Evolutionary conservation across 164 flowering plant species (phyloP).

Genomic region (Platanus orientalis): DNA sequence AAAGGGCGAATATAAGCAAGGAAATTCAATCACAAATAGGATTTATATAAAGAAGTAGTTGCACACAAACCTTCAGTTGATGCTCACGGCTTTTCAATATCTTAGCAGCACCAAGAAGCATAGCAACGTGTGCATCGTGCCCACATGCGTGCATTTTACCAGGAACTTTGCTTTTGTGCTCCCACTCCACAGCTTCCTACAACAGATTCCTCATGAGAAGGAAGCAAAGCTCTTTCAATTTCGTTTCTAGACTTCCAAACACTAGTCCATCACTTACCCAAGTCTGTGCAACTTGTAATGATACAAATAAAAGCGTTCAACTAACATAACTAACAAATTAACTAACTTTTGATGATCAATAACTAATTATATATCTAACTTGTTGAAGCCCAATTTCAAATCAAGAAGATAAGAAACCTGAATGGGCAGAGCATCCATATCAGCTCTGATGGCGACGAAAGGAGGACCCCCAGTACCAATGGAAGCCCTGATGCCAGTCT

Average conservation of each 20-base stretch:
- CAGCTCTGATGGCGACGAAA: conserved; percentile 79
- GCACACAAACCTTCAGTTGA: conserved; percentile 47
- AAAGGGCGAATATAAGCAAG: no score
- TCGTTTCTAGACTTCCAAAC: no score
- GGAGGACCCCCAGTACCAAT: conserved; percentile 76
- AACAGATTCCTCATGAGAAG: conserved; percentile 2
- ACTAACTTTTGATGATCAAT: no score
- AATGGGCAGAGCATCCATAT: conserved; percentile 94
- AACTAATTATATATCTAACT: no score
- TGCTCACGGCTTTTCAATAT: conserved; percentile 59
- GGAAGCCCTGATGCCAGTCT: conserved; percentile 61
- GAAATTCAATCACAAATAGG: no score
- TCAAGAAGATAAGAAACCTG: conserved; percentile 38
- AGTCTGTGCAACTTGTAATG: no score
- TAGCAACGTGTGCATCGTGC: conserved; percentile 90
- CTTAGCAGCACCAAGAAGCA: conserved; percentile 91
- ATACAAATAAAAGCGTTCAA: no score
- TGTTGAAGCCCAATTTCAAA: no score
- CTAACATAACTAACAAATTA: no score
- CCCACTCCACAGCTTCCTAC: conserved; percentile 89
- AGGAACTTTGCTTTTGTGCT: conserved; percentile 65
- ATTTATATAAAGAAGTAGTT: not conserved
- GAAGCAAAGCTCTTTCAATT: no score
- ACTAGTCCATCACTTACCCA: no score
- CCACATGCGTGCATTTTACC: conserved; percentile 99